Conservation (phyloP, 2,329 filamentous ascomycete species). For the Ampelomyces quisqualis region DNA sequence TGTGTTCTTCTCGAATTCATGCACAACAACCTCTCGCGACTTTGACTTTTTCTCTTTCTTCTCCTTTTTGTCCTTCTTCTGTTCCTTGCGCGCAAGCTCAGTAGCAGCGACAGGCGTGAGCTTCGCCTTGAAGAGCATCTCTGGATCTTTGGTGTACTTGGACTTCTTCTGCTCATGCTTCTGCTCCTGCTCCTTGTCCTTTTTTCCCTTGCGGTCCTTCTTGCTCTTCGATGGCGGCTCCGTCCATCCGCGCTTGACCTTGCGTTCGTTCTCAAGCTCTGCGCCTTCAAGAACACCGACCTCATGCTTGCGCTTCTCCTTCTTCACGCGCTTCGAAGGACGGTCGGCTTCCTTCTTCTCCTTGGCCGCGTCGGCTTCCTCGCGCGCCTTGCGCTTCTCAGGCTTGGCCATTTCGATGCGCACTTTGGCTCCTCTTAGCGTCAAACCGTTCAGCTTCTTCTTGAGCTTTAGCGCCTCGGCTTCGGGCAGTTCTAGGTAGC, state of each 20-base stretch:
- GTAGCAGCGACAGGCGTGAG: conserved; percentile 55
- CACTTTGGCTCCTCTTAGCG: conserved; percentile 82
- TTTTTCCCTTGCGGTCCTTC: conserved; percentile 51
- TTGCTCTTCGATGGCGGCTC: conserved; percentile 57
- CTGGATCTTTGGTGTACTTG: conserved; percentile 76
- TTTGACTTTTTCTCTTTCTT: conserved; percentile 60
- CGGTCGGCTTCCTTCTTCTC: conserved; percentile 49
- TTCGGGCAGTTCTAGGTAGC: conserved; percentile 79
- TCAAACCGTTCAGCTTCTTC: conserved; percentile 85
- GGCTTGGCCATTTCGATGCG: conserved; percentile 78
- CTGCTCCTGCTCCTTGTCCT: conserved; percentile 55
- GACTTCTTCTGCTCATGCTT: conserved; percentile 64
- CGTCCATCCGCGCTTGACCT: conserved; percentile 88
- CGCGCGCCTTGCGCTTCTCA: conserved; percentile 52
- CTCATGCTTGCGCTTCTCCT: conserved; percentile 49
- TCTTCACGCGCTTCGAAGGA: conserved; percentile 51
- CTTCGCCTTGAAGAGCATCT: conserved; percentile 82
- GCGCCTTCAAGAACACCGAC: conserved; percentile 64
- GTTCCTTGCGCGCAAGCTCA: conserved; percentile 43
- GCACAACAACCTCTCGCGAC: conserved; percentile 64
- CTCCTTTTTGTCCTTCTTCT: conserved; percentile 54
- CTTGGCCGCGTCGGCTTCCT: conserved; percentile 41
- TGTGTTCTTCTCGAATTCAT: conserved; percentile 85
- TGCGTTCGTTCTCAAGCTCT: conserved; percentile 70
- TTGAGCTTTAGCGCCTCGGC: conserved; percentile 87